Base-by-base conservation (phyloP, 768 basidiomycete genomes). In the Lactarius hatsudake region DNA sequence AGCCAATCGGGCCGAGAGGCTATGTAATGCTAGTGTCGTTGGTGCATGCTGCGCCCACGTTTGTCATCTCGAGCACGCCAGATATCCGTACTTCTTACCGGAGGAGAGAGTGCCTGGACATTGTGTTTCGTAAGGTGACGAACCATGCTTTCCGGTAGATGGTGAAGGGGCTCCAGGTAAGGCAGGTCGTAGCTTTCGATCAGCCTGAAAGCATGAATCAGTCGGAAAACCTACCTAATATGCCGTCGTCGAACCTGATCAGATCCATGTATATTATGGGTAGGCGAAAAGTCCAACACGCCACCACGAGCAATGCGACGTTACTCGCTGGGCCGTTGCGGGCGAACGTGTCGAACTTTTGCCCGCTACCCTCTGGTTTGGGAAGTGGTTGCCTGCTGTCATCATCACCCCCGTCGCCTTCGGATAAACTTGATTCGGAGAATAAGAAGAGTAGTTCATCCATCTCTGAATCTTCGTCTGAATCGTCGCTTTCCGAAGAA, bases 231-330 rank as follows among this genome's bases (percentile, higher is more conserved):
- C 56, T 38, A 17, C 26, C 56, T 15, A 34, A 36, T 15, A 57
- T 34, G 63, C 13, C 20, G 53, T 12, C 8, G 13, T 38, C 42
- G 69, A 72, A 91, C 94, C 80, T 81, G 54, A 87, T 81, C 59
- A 96, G 83, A 73, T 97, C 94, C 72, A 82, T 83, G 72, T 87
- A 90, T 71, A 90, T 78, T 13, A 91, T 79, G 0, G 94, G 93
- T 43, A 94, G 75, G 23, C 94, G 83, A 75, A 96, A 73, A 26
- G 84, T 87, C 92, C 92, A 94, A 70, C 89, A 90, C 2, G 84
- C 90, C 5, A 94, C 75, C 20, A 90, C 79, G 5, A 96, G 79
- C 51, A 94, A 81, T 3, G 88, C 86, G 36, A 97, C 78, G 34
- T 81, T 86, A 60, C 81, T 82, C 32, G 78, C 79, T 1, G 83